phyloP scores from a whole-genome alignment of 345 rosid species.

The Gossypium australe region DNA sequence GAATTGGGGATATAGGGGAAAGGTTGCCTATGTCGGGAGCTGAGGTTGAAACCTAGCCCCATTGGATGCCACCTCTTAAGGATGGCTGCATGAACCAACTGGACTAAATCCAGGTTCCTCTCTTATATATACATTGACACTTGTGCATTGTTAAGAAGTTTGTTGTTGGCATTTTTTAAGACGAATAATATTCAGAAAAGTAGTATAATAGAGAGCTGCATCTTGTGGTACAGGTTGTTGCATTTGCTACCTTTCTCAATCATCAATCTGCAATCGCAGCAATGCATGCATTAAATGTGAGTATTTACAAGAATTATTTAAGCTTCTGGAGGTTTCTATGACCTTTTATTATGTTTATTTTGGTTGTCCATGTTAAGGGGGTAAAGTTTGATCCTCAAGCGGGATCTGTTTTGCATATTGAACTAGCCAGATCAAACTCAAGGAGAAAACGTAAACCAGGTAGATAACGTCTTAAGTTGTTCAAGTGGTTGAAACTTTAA shows the following conservation, averaged over 20 bases:
- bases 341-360: neutral
- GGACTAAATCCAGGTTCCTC: neutral
- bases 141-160: neutral
- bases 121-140: neutral
- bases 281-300: constrained; percentile 66
- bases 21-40: neutral
- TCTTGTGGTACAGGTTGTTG: constrained; percentile 60
- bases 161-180: neutral
- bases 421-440: constrained; percentile 83
- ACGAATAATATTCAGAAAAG: neutral
- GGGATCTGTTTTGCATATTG: constrained; percentile 69
- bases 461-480: constrained; percentile 10
- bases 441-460: constrained; percentile 71
- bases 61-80: neutral
- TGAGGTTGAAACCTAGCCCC: neutral
- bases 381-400: constrained; percentile 81
- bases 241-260: constrained; percentile 78
- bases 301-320: constrained; percentile 17
- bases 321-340: neutral
- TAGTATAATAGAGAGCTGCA: neutral
- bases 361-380: constrained; percentile 41
- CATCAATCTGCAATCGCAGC: constrained; percentile 69
- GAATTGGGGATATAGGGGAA: neutral
- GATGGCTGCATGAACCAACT: neutral
- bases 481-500: neutral